These are phyloP conservation scores for Rosa chinensis DNA, from an alignment of 306 rosid species.

Conservation along the genomic window DNA sequence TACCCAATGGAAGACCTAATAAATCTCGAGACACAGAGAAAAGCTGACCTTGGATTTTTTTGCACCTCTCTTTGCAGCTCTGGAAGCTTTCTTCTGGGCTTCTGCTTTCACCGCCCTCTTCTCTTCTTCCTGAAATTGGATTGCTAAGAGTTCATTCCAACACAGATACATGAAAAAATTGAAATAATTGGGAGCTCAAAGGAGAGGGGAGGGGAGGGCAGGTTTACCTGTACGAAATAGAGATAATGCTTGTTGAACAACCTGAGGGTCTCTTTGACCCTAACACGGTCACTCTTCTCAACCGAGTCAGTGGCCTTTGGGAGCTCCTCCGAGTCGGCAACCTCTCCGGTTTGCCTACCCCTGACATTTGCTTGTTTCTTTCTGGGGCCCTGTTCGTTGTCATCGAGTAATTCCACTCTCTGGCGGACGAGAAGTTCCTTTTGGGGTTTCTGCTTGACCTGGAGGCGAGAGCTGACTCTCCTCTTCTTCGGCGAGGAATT, in stretches of 20 bases:
- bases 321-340: neutral
- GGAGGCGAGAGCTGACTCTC: conserved; percentile 50
- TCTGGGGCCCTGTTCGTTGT: neutral
- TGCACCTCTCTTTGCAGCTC: conserved; percentile 12
- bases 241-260: conserved; percentile 79
- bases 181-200: no score
- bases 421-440: conserved; percentile 33
- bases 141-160: neutral
- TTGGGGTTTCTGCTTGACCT: conserved; percentile 31
- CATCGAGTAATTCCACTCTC: conserved; percentile 22
- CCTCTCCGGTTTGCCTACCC: neutral
- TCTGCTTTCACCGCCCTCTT: conserved; percentile 45
- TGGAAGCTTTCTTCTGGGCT: conserved; percentile 36
- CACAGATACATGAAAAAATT: neutral
- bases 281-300: conserved; percentile 54
- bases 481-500: conserved; percentile 16
- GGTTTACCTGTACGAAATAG: conserved; percentile 64
- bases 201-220: no score
- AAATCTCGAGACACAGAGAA: neutral
- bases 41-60: conserved; percentile 21
- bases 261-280: conserved; percentile 77
- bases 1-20: neutral
- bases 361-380: neutral
- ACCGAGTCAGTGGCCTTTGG: conserved; percentile 14
- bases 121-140: conserved; percentile 64